A percentile compares a stretch with the other conserved stretches of the same genome.
phyloP scores from a whole-genome alignment of 1,284 basidiomycete genomes.

The Sanghuangporus sanghuang region DNA sequence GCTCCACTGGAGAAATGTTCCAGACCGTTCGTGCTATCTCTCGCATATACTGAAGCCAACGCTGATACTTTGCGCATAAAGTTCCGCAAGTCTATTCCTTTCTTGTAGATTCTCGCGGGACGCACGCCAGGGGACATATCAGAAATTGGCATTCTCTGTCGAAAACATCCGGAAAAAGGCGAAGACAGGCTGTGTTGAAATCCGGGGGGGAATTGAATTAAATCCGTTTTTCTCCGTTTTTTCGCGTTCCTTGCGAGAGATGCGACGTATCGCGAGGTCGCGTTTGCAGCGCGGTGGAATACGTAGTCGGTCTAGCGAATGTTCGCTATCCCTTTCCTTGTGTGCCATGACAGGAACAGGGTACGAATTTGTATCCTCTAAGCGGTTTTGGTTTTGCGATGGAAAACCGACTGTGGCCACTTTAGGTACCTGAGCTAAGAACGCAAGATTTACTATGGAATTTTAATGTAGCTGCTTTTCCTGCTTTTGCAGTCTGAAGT shows the following conservation, averaged over 20 bases:
- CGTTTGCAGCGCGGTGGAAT: neutral
- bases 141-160: neutral
- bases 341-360: neutral
- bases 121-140: neutral
- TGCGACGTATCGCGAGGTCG: neutral
- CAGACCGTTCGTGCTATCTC: neutral
- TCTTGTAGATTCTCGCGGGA: neutral
- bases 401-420: neutral
- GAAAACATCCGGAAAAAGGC: neutral
- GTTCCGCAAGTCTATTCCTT: neutral
- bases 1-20: neutral
- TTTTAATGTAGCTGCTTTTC: neutral
- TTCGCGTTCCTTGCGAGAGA: neutral
- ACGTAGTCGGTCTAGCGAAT: neutral
- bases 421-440: neutral
- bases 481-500: too few species aligned
- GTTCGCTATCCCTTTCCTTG: neutral
- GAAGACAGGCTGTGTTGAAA: neutral
- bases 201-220: neutral
- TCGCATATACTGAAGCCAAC: neutral
- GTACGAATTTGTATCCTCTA: neutral
- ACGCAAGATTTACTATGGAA: neutral
- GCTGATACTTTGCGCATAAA: neutral
- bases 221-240: neutral
- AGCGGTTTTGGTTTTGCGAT: neutral